Conservation (phyloP, 495 filamentous ascomycete species). For the Pyronema domesticum region DNA sequence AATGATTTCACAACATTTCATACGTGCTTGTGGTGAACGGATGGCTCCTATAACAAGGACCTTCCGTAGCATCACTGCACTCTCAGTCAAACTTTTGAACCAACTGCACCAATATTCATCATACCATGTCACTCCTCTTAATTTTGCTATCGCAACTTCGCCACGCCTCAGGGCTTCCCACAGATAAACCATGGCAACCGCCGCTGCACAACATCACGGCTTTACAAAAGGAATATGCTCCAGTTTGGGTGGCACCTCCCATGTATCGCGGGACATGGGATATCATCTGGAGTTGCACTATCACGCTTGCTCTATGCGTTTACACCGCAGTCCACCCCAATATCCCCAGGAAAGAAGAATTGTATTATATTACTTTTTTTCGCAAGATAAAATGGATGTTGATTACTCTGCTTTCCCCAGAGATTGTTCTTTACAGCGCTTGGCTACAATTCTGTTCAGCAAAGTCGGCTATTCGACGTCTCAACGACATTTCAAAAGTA, state of each 20-base stretch:
- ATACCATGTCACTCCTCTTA: no score
- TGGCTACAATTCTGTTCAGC: background rate
- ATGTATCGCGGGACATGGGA: constrained; percentile 13
- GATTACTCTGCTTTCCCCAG: constrained; percentile 6
- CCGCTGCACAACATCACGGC: background rate
- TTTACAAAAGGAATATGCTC: background rate
- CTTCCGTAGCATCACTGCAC: no score
- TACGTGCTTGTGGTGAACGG: no score
- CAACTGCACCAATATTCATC: no score
- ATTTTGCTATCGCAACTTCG: no score
- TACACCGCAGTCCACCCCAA: constrained; percentile 12
- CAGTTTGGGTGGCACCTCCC: constrained; percentile 8
- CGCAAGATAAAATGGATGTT: constrained; percentile 1
- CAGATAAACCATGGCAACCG: no score
- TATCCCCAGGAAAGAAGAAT: background rate
- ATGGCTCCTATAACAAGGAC: no score
- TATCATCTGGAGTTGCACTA: constrained; percentile 14
- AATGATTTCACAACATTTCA: no score
- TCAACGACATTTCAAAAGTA: no score
- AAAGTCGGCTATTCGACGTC: no score
- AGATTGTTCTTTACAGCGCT: constrained; percentile 1
- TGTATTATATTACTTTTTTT: background rate
- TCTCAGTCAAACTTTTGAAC: no score
- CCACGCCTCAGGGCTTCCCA: no score
- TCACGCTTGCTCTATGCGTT: constrained; percentile 17